phyloP scores from a whole-genome alignment of 2,329 filamentous ascomycete genomes.

The Colletotrichum somersetense region DNA sequence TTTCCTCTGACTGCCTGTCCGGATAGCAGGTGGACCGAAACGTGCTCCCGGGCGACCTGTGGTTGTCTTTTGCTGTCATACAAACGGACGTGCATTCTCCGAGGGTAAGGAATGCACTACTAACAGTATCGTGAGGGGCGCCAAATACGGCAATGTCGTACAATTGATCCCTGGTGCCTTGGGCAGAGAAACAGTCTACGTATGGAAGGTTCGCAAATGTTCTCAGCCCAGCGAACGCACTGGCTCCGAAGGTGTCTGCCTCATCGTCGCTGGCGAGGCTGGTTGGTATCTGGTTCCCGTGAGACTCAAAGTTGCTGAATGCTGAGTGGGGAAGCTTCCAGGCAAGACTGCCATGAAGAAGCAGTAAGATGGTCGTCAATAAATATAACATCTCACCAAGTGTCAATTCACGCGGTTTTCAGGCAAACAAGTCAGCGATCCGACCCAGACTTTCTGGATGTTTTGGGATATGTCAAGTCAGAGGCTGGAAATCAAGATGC shows the following conservation, averaged over 20 bases:
- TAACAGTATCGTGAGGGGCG: constrained; percentile 48
- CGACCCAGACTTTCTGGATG: background rate
- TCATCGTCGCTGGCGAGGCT: constrained; percentile 33
- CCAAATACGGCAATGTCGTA: constrained; percentile 50
- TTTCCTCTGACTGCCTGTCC: constrained; percentile 46
- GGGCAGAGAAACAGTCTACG: constrained; percentile 45
- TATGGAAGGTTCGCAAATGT: constrained; percentile 47
- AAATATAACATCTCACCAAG: background rate
- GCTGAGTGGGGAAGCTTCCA: constrained; percentile 36
- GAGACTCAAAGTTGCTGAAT: constrained; percentile 15
- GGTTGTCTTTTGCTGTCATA: constrained; percentile 31
- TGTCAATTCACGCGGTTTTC: background rate
- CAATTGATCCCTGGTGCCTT: constrained; percentile 13
- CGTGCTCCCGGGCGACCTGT: constrained; percentile 48
- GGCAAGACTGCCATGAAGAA: background rate
- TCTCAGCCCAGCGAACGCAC: constrained; percentile 41
- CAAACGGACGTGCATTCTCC: background rate
- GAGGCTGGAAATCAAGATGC: background rate
- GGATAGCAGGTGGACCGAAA: constrained; percentile 47
- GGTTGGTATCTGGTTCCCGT: constrained; percentile 39
- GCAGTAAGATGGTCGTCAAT: background rate
- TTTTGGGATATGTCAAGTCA: background rate
- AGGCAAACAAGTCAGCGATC: background rate
- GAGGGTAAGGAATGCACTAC: constrained; percentile 13
- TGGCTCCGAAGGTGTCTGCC: constrained; percentile 36